These are phyloP conservation scores for Parmelia sp. DNA, from an alignment of 495 filamentous ascomycete genomes.

Conservation along the genomic window DNA sequence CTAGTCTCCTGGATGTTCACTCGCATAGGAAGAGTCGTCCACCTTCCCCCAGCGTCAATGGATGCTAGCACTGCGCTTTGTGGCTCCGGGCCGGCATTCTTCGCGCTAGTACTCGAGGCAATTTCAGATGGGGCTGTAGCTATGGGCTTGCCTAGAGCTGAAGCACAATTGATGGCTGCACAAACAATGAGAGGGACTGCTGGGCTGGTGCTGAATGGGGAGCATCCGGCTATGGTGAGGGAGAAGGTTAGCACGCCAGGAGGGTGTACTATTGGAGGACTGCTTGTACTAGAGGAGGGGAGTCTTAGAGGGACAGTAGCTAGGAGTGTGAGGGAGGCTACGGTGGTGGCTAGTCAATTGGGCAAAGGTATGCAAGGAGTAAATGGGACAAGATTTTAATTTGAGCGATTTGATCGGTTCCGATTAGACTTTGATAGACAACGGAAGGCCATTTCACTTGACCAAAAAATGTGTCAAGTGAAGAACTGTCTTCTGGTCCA, in stretches of 20 bases:
- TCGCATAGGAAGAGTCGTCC: slow-evolving; percentile 55
- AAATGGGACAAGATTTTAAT: slow-evolving; percentile 41
- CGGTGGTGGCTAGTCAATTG: slow-evolving; percentile 65
- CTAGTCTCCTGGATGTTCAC: slow-evolving; percentile 74
- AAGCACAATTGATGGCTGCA: slow-evolving; percentile 74
- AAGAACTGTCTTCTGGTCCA: neutral
- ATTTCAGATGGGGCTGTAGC: slow-evolving; percentile 73
- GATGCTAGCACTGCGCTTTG: slow-evolving; percentile 69
- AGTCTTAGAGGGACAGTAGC: slow-evolving; percentile 62
- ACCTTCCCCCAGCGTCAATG: slow-evolving; percentile 60
- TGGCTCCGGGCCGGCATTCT: slow-evolving; percentile 74
- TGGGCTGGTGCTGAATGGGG: slow-evolving; percentile 60
- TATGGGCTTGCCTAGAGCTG: slow-evolving; percentile 70
- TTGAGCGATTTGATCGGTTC: neutral
- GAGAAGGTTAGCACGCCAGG: slow-evolving; percentile 77
- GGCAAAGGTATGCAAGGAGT: slow-evolving; percentile 47
- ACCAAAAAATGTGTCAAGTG: neutral
- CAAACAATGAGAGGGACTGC: slow-evolving; percentile 68
- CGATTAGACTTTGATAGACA: neutral
- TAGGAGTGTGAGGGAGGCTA: slow-evolving; percentile 69
- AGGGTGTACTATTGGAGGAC: slow-evolving; percentile 72
- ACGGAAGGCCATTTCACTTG: neutral
- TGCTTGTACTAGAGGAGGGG: slow-evolving; percentile 72
- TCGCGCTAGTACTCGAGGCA: slow-evolving; percentile 69
- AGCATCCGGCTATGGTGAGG: slow-evolving; percentile 68